Conservation (phyloP, 2,329 filamentous ascomycete genomes). For the Phyllosticta ampelicida region DNA sequence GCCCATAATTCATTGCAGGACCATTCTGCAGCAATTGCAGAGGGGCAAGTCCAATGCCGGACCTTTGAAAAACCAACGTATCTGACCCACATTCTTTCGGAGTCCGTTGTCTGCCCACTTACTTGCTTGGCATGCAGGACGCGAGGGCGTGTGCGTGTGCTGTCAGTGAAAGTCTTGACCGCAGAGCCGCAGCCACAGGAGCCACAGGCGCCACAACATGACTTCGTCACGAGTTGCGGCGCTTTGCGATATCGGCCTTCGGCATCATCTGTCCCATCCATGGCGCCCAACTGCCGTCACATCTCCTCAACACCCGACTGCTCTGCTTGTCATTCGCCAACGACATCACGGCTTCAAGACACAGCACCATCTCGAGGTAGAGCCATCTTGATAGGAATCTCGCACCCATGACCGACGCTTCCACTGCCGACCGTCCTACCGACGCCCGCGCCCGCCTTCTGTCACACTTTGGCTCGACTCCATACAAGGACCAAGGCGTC, state of each 20-base stretch:
- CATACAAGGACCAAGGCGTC: background rate
- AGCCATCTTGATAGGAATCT: background rate
- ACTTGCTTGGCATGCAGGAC: background rate
- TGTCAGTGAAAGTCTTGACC: background rate
- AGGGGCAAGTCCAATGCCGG: background rate
- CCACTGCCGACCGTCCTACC: conserved; percentile 2
- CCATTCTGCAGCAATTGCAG: background rate
- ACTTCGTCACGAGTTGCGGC: background rate
- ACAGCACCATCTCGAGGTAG: background rate
- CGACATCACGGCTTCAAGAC: background rate
- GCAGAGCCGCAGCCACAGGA: background rate
- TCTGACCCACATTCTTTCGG: background rate
- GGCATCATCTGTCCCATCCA: background rate
- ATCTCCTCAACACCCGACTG: background rate
- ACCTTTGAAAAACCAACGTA: background rate
- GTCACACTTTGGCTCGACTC: conserved; percentile 4
- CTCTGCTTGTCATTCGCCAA: background rate
- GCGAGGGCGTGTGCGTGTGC: background rate
- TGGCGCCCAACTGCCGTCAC: background rate
- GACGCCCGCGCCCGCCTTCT: conserved; percentile 6
- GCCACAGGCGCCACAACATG: background rate
- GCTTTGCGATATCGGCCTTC: background rate
- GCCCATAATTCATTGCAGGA: background rate
- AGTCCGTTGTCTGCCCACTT: background rate
- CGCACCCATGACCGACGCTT: background rate